Conservation (phyloP, 208 protist genomes). For the Trichomonas vaginalis region DNA sequence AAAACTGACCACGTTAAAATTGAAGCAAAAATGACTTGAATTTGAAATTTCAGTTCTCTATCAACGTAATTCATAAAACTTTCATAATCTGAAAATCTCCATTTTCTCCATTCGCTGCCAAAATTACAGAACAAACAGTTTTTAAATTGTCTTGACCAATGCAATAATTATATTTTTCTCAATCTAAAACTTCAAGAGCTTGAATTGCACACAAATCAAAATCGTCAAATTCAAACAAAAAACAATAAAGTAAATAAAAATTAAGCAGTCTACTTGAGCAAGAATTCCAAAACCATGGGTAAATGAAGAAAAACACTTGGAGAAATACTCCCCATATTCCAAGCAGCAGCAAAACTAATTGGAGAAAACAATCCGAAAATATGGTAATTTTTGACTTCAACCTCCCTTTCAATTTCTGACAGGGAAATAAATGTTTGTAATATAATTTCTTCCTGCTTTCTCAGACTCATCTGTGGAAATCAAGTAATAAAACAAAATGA, state of each 20-base stretch:
- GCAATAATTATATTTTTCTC: not conserved
- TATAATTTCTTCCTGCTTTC: not conserved
- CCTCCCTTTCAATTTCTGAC: not conserved
- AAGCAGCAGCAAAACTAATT: not conserved
- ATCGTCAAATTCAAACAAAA: not conserved
- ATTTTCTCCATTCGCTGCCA: not conserved
- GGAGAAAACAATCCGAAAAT: not conserved
- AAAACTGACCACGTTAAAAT: not conserved
- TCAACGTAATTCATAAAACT: not conserved
- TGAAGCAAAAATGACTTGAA: not conserved
- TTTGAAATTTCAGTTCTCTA: not conserved
- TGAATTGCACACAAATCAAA: not conserved
- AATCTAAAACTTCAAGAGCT: not conserved
- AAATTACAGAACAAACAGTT: not conserved
- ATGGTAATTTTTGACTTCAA: not conserved
- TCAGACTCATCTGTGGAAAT: too few species aligned
- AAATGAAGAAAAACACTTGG: not conserved
- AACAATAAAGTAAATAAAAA: not conserved
- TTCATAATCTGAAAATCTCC: not conserved
- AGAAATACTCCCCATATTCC: not conserved
- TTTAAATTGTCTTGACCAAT: not conserved
- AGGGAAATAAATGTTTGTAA: not conserved
- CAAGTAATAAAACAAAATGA: not conserved
- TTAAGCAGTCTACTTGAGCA: not conserved
- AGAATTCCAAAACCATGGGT: not conserved